phyloP scores from a whole-genome alignment of 2,329 filamentous ascomycete genomes.

The Cercospora brassicicola region DNA sequence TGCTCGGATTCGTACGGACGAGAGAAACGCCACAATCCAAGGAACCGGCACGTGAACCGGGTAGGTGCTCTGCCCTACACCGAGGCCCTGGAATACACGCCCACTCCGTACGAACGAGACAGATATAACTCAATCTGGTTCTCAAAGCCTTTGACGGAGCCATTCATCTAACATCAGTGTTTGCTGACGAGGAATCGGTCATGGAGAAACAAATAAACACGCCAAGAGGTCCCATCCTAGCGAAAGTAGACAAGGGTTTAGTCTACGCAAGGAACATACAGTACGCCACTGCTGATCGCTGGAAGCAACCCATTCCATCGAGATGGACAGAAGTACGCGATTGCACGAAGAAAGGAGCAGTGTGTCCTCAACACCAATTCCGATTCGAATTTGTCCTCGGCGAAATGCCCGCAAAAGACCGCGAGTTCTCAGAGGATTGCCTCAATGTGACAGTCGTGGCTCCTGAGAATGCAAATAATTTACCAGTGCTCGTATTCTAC shows the following conservation, averaged over 20 bases:
- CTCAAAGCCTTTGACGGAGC: not conserved
- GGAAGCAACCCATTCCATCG: not conserved
- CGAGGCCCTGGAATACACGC: not conserved
- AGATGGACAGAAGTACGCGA: not conserved
- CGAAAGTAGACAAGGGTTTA: not conserved
- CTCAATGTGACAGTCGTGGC: not conserved
- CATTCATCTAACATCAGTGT: not conserved
- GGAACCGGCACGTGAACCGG: not conserved
- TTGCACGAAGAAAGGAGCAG: not conserved
- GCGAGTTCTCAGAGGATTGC: not conserved
- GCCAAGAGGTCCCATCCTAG: not conserved
- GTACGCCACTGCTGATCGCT: not conserved
- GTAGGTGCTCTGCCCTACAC: not conserved
- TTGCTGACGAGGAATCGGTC: too few species aligned
- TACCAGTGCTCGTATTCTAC: constrained; percentile 24
- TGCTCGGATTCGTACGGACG: not conserved
- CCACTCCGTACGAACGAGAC: not conserved
- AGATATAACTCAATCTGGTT: not conserved
- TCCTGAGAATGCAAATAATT: not conserved
- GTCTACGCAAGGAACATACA: not conserved
- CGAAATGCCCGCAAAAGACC: not conserved
- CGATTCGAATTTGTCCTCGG: not conserved
- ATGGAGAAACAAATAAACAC: not conserved
- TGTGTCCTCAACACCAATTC: not conserved
- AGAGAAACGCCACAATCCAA: not conserved